Evolutionary conservation across 2,329 filamentous ascomycete species (phyloP).

Genomic region (Pseudogymnoascus sp.): DNA sequence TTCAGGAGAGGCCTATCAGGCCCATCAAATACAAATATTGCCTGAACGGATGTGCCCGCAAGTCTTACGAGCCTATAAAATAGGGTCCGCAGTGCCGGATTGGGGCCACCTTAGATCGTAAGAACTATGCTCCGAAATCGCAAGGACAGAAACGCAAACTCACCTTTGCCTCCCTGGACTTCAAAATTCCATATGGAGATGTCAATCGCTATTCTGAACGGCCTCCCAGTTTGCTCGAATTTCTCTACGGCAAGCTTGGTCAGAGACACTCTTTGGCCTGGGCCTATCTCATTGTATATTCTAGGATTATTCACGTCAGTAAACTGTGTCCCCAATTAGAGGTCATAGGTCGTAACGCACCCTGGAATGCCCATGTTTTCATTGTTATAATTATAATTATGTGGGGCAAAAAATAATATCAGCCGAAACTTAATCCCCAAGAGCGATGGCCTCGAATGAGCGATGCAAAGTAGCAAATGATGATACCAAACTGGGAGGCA

Average conservation of each 20-base stretch:
- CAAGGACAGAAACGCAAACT: constrained; percentile 7
- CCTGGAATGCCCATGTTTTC: constrained; percentile 58
- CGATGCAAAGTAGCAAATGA: neutral
- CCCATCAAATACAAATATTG: constrained; percentile 86
- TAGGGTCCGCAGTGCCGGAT: constrained; percentile 82
- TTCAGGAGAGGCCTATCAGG: constrained; percentile 81
- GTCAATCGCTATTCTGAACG: constrained; percentile 83
- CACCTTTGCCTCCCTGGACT: constrained; percentile 70
- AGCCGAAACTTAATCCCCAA: neutral
- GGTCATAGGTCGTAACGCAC: constrained; percentile 30
- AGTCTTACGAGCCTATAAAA: constrained; percentile 85
- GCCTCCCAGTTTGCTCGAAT: constrained; percentile 60
- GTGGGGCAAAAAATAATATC: neutral
- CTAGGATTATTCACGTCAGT: constrained; percentile 38
- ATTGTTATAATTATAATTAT: constrained; percentile 10
- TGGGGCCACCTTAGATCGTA: constrained; percentile 59
- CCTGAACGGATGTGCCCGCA: constrained; percentile 69
- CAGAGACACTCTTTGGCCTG: constrained; percentile 70
- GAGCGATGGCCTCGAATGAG: neutral
- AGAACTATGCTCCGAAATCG: neutral
- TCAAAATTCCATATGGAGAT: constrained; percentile 98
- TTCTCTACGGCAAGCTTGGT: constrained; percentile 75
- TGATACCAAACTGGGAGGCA: neutral
- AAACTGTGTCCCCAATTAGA: constrained; percentile 14
- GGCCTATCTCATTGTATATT: constrained; percentile 83